These are phyloP conservation scores for Pseudogymnoascus sp. DNA, from an alignment of 2,329 filamentous ascomycete species.

Conservation along the genomic window DNA sequence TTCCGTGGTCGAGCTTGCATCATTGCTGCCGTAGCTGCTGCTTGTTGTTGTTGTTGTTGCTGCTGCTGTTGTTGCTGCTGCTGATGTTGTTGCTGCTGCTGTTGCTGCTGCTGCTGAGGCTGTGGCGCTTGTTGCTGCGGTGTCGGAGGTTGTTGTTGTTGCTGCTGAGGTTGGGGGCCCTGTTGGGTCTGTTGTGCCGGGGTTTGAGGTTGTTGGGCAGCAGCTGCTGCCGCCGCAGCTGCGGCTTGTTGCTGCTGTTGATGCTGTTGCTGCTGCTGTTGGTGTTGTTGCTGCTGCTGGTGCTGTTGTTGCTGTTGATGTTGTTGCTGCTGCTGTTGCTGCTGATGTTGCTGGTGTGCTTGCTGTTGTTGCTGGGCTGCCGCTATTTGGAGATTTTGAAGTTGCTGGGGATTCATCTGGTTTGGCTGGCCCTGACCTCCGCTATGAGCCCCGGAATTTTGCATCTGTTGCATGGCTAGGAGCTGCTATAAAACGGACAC, in stretches of 20 bases:
- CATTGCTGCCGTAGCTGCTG: constrained; percentile 27
- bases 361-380: constrained; percentile 33
- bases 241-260: constrained; percentile 18
- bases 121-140: constrained; percentile 32
- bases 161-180: constrained; percentile 35
- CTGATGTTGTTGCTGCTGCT: constrained; percentile 31
- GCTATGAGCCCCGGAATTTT: constrained; percentile 34
- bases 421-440: constrained; percentile 37
- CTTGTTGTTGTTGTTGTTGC: constrained; percentile 28
- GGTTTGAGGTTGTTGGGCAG: constrained; percentile 23
- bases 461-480: constrained; percentile 38
- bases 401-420: constrained; percentile 40
- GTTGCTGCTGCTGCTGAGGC: constrained; percentile 29
- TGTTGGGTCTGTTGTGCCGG: constrained; percentile 31
- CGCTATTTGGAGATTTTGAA: constrained; percentile 36
- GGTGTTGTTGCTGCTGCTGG: constrained; percentile 27
- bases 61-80: constrained; percentile 31
- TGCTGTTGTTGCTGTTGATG: constrained; percentile 29
- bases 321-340: constrained; percentile 30
- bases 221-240: constrained; percentile 13
- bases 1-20: constrained; percentile 27
- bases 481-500: constrained; percentile 28
- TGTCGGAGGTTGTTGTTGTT: constrained; percentile 31
- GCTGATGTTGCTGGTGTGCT: constrained; percentile 39
- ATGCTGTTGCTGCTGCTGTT: constrained; percentile 29